Conservation (phyloP, 2,329 filamentous ascomycete genomes). For the Metarhizium robertsii region DNA sequence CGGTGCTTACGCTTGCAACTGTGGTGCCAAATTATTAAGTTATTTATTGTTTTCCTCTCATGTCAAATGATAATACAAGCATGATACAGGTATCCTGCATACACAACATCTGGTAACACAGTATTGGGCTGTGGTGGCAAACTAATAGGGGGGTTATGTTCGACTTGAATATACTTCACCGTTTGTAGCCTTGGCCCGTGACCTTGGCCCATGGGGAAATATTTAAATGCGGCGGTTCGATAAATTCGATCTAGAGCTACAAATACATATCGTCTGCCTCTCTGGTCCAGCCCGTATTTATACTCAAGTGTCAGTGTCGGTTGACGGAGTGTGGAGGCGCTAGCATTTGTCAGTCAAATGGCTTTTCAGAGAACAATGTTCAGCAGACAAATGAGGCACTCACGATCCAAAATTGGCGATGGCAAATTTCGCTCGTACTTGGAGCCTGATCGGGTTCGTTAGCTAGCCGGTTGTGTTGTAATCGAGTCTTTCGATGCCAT, state of each 20-base stretch:
- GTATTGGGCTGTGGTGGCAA: too few relatives aligned
- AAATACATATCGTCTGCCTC: background rate
- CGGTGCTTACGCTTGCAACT: too few relatives aligned
- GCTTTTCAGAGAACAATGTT: background rate
- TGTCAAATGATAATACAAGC: too few relatives aligned
- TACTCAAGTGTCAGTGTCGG: slow-evolving; percentile 2
- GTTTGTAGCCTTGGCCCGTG: too few relatives aligned
- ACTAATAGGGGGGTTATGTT: too few relatives aligned
- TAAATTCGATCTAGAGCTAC: background rate
- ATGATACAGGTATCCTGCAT: too few relatives aligned
- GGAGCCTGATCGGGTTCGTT: slow-evolving; percentile 50
- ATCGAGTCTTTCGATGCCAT: slow-evolving; percentile 18
- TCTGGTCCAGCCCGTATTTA: background rate
- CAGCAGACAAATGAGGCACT: slow-evolving; percentile 29
- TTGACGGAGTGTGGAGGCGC: slow-evolving; percentile 7
- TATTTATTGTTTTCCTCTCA: too few relatives aligned
- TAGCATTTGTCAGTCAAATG: background rate
- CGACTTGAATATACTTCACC: too few relatives aligned
- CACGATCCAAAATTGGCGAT: slow-evolving; percentile 70
- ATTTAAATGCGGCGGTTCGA: too few relatives aligned
- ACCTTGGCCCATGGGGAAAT: too few relatives aligned
- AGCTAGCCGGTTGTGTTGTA: slow-evolving; percentile 5
- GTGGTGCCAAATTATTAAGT: too few relatives aligned
- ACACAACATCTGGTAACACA: too few relatives aligned
- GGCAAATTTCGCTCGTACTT: slow-evolving; percentile 95